Evolutionary conservation across 345 rosid genomes (phyloP).

Genomic region (Rhodomyrtus tomentosa): DNA sequence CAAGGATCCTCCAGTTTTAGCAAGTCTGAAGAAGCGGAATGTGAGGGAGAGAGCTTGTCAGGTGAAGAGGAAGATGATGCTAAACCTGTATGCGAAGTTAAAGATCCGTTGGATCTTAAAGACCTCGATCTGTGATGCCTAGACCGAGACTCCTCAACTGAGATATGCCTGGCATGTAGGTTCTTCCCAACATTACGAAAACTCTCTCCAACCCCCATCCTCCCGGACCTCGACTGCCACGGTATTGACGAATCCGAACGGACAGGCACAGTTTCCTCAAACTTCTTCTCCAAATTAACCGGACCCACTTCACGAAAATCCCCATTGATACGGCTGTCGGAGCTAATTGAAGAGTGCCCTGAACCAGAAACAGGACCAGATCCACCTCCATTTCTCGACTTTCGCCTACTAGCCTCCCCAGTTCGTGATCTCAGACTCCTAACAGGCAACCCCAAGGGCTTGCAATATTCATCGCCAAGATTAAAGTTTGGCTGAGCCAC

Average conservation of each 20-base stretch:
- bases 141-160: conserved; percentile 51
- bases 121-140: conserved; percentile 29
- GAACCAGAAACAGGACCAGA: conserved; percentile 14
- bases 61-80: conserved; percentile 21
- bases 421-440: conserved; percentile 50
- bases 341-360: conserved; percentile 11
- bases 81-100: conserved; percentile 33
- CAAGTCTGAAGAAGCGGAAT: conserved; percentile 22
- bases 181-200: background rate
- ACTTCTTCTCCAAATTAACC: conserved; percentile 18
- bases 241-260: conserved; percentile 19
- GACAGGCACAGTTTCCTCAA: conserved; percentile 14
- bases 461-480: conserved; percentile 14
- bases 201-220: conserved; percentile 24
- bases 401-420: conserved; percentile 3
- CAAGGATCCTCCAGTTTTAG: conserved; percentile 21
- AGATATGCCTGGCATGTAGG: conserved; percentile 41
- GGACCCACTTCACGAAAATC: conserved; percentile 19
- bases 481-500: conserved; percentile 39
- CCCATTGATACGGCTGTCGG: conserved; percentile 9
- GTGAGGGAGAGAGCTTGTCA: conserved; percentile 28
- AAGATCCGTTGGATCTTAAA: conserved; percentile 26
- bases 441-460: conserved; percentile 70
- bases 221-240: conserved; percentile 31
- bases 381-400: conserved; percentile 17